A percentile compares a stretch with the other conserved stretches of the same genome.
Evolutionary conservation across 495 filamentous ascomycete genomes (phyloP).

Genomic region (Letharia columbiana): DNA sequence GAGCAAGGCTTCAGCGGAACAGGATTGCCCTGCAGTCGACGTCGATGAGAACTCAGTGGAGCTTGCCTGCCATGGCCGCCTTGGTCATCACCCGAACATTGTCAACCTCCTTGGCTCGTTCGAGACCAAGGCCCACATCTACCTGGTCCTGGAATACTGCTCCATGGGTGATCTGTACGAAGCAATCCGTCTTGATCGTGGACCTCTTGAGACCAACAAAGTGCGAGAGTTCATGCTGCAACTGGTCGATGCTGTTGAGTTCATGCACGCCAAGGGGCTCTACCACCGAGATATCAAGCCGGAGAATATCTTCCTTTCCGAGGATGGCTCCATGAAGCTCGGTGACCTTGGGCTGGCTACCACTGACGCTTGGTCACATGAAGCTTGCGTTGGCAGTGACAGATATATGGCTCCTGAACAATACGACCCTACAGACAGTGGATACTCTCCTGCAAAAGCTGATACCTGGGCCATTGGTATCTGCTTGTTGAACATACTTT

Average conservation of each 20-base stretch:
- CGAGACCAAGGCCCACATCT: slow-evolving; percentile 81
- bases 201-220: slow-evolving; percentile 88
- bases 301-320: slow-evolving; percentile 93
- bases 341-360: slow-evolving; percentile 94
- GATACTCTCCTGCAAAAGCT: slow-evolving; percentile 88
- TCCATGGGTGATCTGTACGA: slow-evolving; percentile 96
- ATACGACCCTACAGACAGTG: slow-evolving; percentile 73
- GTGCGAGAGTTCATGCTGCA: slow-evolving; percentile 96
- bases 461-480: slow-evolving; percentile 97
- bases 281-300: slow-evolving; percentile 99
- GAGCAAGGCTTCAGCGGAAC: slow-evolving; percentile 59
- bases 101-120: slow-evolving; percentile 89
- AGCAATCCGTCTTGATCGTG: slow-evolving; percentile 79
- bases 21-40: slow-evolving; percentile 42
- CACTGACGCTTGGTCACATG: slow-evolving; percentile 74
- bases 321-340: slow-evolving; percentile 83
- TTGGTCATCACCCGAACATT: slow-evolving; percentile 78
- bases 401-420: slow-evolving; percentile 99
- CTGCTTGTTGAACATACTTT: slow-evolving; percentile 90
- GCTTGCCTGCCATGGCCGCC: slow-evolving; percentile 66
- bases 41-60: slow-evolving; percentile 84
- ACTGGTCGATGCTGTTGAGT: slow-evolving; percentile 79
- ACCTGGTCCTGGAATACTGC: slow-evolving; percentile 93
- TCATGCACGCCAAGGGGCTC: slow-evolving; percentile 81
- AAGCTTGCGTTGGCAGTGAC: slow-evolving; percentile 89